Evolutionary conservation across 2,329 filamentous ascomycete genomes (phyloP), one percentile per base, ranked within the genome.

Genomic region (Xylariaceae sp.): DNA sequence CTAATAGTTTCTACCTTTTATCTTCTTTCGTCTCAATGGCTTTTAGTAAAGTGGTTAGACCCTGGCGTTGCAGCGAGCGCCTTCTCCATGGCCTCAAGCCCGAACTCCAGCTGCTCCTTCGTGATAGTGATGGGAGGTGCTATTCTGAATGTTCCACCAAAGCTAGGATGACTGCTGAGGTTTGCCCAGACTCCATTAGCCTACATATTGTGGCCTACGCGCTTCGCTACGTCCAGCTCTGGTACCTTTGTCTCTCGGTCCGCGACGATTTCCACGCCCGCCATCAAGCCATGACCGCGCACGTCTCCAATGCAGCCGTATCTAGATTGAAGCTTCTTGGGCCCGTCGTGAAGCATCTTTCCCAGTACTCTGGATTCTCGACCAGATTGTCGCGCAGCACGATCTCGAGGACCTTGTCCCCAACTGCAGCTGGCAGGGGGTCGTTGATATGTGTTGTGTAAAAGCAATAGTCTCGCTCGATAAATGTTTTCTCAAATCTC

Each of bases 391-490:
- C 82, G 1, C 81, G 71, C 17, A 79, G 70, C 1, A 86, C 79
- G 12, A 85, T 81, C 53, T 86, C 81, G 1, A 86, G 71, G 2
- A 85, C 82, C 60, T 84, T 84, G 55, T 79, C 71, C 1, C 81
- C 82, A 1, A 86, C 80, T 0, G 81, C 79, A 0, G 80, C 80
- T 0, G 82, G 76, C 1, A 86, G 66, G 0, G 82, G 81, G 56
- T 86, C 83, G 56, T 86, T 84, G 45, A 84, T 67, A 57, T 86
- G 83, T 0, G 83, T 86, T 0, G 82, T 86, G 56, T 81, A 77
- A 61, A 80, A 85, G 17, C 16, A 69, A 58, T 76, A 86, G 28
- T 74, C 76, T 3, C 70, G 69, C 16, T 81, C 74, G 11, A 67
- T 66, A 31, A 75, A 78, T 1, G 72, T 71, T 3, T 67, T 64